Evolutionary conservation across 2,329 filamentous ascomycete species (phyloP).

Genomic region (Fusarium piperis): DNA sequence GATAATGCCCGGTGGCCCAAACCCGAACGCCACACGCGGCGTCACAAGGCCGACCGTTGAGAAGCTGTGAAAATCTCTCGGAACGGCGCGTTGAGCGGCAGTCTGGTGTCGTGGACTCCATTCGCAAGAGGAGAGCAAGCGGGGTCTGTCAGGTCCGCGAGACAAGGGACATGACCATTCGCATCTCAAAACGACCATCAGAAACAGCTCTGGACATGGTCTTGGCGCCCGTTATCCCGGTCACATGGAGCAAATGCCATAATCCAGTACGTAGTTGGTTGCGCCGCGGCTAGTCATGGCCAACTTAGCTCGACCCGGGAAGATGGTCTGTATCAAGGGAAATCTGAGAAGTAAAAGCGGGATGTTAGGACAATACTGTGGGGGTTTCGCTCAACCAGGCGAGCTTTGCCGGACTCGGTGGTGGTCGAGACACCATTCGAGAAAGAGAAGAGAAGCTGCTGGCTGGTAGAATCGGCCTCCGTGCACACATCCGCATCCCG

Average conservation of each 20-base stretch:
- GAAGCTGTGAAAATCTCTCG: background rate
- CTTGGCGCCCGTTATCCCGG: background rate
- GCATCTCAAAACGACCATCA: background rate
- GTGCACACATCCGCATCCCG: slow-evolving; percentile 10
- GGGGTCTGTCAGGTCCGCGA: slow-evolving; percentile 4
- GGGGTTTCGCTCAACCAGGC: background rate
- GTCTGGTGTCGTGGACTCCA: background rate
- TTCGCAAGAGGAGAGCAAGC: background rate
- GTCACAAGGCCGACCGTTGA: slow-evolving; percentile 3
- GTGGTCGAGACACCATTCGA: background rate
- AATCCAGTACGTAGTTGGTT: background rate
- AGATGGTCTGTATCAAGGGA: background rate
- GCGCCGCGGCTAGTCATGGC: background rate
- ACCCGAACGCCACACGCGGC: slow-evolving; percentile 5
- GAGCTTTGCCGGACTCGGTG: background rate
- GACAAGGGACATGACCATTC: background rate
- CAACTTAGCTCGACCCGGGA: background rate
- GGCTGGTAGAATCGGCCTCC: background rate
- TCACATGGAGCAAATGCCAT: background rate
- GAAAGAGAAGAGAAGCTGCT: background rate
- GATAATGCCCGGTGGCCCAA: slow-evolving; percentile 7
- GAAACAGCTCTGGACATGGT: background rate
- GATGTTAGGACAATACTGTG: background rate
- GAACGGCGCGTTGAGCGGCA: background rate
- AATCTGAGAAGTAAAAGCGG: background rate